Evolutionary conservation across 1,284 basidiomycete species (phyloP), one percentile per base, ranked within the genome.

Genomic region (Apiotrichum gamsii): DNA sequence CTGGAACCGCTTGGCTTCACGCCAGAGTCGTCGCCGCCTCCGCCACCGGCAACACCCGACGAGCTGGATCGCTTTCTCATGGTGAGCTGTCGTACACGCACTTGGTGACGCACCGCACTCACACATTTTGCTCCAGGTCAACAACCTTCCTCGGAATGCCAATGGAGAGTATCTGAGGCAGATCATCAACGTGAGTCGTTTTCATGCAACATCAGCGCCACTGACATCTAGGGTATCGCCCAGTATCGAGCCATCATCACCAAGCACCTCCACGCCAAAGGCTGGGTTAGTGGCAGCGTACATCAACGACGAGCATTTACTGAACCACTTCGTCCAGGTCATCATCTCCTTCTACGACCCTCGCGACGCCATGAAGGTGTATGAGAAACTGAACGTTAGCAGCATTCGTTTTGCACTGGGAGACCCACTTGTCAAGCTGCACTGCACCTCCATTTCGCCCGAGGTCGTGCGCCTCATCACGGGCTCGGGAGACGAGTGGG

Each of bases 291-390:
- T 52, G 3, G 19, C 21, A 9, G 3, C 16, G 43, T n/a, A 8
- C 13, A 28, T 6, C 1, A 14, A 4, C 20, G 16, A 41, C 21
- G 31, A 8, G 43, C 5, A 48, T 28, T 28, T n/a, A n/a, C n/a
- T n/a, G n/a, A n/a, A n/a, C n/a, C n/a, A n/a, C n/a, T n/a, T n/a
- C 23, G 0, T 4, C 6, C 29, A 71, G 69, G 49, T 69, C 19
- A 50, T 70, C 11, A 50, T 65, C 3, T 53, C 49, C 25, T 69
- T 70, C 53, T 58, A 57, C 38, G 69, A 72, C 55, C 47, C 62
- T 8, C 60, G 69, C 13, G 47, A 68, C 25, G 59, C 67, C 1
- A 5, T 39, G 23, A 61, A 57, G 39, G 52, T 69, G 0, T 57
- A 55, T 35, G 20, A 57, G 3, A 35, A 44, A 16, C 51, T 72